These are phyloP conservation scores for Phallus indusiatus DNA, from an alignment of 768 basidiomycete genomes.

Conservation along the genomic window DNA sequence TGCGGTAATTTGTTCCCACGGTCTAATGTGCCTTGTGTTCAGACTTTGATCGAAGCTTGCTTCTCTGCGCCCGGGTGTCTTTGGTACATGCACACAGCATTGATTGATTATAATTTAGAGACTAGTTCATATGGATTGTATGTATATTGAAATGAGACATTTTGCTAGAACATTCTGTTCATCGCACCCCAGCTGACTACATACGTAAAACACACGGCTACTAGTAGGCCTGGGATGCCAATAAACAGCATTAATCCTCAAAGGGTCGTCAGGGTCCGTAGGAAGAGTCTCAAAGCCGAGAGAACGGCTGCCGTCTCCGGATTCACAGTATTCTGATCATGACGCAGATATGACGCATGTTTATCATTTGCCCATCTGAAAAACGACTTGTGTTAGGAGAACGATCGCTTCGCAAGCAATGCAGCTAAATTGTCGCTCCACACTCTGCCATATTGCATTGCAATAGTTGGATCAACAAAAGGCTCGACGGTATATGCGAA, in stretches of 20 bases:
- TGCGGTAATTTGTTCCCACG: background rate
- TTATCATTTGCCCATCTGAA: background rate
- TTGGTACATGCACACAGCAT: too few relatives aligned
- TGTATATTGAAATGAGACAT: too few relatives aligned
- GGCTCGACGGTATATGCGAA: background rate
- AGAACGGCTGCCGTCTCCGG: background rate
- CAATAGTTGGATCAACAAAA: background rate
- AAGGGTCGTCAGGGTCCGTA: background rate
- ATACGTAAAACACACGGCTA: too few relatives aligned
- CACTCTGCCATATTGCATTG: too few relatives aligned
- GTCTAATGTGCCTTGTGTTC: background rate
- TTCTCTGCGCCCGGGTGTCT: background rate
- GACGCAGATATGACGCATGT: background rate
- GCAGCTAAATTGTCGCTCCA: background rate
- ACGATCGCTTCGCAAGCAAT: background rate
- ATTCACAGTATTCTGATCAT: background rate
- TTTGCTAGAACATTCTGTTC: too few relatives aligned
- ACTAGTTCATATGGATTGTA: too few relatives aligned
- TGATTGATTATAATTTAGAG: too few relatives aligned
- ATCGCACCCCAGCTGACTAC: too few relatives aligned
- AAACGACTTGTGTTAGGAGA: background rate
- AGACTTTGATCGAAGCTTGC: background rate
- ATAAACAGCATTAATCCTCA: too few relatives aligned
- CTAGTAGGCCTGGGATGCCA: too few relatives aligned
- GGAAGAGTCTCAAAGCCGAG: background rate